Base-by-base conservation (phyloP, 2,329 filamentous ascomycete genomes). In the Pseudonectria buxi region DNA sequence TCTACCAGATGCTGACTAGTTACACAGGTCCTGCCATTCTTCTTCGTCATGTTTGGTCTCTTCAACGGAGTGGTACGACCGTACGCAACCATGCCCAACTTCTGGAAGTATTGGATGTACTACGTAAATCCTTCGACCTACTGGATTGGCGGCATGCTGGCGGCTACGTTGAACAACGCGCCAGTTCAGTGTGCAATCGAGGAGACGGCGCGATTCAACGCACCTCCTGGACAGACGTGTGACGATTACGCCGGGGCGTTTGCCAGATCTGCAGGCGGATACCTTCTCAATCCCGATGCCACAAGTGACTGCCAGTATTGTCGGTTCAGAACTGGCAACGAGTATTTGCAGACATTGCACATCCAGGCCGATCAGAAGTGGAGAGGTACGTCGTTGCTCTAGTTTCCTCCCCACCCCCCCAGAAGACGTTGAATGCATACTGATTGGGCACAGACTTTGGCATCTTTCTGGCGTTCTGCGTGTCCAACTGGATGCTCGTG, bases 51-150 rank as follows among this genome's bases (percentile, higher is more conserved):
- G 67, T 81, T 85, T 51, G 72, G 71, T 27, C 61, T 86, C 15
- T 88, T 89, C 69, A 88, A 86, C 63, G 85, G 85, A 46, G 78
- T 89, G 14, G 74, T 89, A 9, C 72, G 81, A 3, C 78, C 83
- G 0, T 88, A 85, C 57, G 47, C 59, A 2, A 63, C 69, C 41
- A 66, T 88, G 24, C 75, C 77, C 1, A 74, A 75, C 16, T 86
- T 87, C 64, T 90, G 81, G 80, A 66, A 69, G 26, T 84, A 82
- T 61, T 86, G 80, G 76, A 71, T 74, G 66, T 83, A 83, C 62
- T 83, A 73, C 52, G 57, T 80, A 46, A 84, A 81, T 53, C 82
- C 82, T 0, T 69, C 71, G 0, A 85, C 80, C 1, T 87, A 81
- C 63, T 83, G 80, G 76, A 76, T 87, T 36, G 74, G 78, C 29